phyloP scores from a whole-genome alignment of 768 basidiomycete species.

The Saitozyma sp. region DNA sequence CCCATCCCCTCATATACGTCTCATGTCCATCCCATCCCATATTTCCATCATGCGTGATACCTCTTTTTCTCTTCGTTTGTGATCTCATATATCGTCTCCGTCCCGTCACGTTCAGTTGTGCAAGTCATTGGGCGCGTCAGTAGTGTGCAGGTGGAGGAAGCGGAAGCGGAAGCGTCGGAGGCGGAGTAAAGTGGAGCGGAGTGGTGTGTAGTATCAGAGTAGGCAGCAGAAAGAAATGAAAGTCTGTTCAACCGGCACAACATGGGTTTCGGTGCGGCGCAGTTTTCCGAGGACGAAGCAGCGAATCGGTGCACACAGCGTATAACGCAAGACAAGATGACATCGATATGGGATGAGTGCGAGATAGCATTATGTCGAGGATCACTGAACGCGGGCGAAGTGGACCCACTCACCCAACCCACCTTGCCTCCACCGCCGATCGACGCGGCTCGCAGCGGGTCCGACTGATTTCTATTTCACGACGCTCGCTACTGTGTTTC shows the following conservation, averaged over 20 bases:
- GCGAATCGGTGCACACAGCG: too few relatives aligned
- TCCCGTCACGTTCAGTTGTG: conserved; percentile 1
- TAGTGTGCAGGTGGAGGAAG: too few relatives aligned
- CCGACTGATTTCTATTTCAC: too few relatives aligned
- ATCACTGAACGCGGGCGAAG: background rate
- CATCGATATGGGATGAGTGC: too few relatives aligned
- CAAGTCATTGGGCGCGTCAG: too few relatives aligned
- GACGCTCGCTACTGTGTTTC: too few relatives aligned
- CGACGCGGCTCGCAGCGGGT: too few relatives aligned
- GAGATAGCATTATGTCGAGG: too few relatives aligned
- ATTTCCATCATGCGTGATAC: conserved; percentile 23
- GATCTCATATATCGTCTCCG: conserved; percentile 8
- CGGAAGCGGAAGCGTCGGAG: background rate
- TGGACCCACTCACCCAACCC: too few relatives aligned
- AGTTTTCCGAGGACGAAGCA: background rate
- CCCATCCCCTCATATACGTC: conserved; percentile 13
- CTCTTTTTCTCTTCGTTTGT: conserved; percentile 9
- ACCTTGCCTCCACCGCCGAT: background rate
- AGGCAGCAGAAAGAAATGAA: conserved; percentile 36
- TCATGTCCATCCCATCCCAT: conserved; percentile 2
- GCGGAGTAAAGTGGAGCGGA: background rate
- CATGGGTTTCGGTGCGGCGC: background rate
- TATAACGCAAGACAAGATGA: too few relatives aligned
- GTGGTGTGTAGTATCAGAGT: conserved; percentile 6
- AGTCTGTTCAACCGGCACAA: conserved; percentile 51